A percentile compares a stretch with the other conserved stretches of the same genome.
Conservation (phyloP, 1,284 basidiomycete species). For the Hypsizygus ulmarius region DNA sequence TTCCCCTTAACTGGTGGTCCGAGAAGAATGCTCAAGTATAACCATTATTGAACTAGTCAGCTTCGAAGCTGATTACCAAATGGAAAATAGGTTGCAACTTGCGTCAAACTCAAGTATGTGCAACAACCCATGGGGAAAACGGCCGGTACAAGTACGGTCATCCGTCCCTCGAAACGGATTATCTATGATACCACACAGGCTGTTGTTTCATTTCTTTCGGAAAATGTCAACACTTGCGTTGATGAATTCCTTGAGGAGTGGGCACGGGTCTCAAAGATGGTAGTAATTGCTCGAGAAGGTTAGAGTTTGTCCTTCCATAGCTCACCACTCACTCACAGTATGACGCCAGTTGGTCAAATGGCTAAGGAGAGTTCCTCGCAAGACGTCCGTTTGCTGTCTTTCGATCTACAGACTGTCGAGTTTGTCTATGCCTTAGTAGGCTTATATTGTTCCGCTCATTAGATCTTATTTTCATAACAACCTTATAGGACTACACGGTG, state of each 20-base stretch:
- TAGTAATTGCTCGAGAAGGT: slow-evolving; percentile 88
- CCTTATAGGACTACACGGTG: slow-evolving; percentile 62
- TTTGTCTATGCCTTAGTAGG: slow-evolving; percentile 63
- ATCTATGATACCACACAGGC: slow-evolving; percentile 85
- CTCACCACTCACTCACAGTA: slow-evolving; percentile 7
- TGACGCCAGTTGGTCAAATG: slow-evolving; percentile 71
- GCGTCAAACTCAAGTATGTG: slow-evolving; percentile 84
- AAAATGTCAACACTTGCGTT: slow-evolving; percentile 84
- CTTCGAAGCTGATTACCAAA: slow-evolving; percentile 8
- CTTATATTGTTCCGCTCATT: not conserved
- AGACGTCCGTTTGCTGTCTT: slow-evolving; percentile 77
- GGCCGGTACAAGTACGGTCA: slow-evolving; percentile 58
- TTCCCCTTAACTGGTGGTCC: slow-evolving; percentile 90
- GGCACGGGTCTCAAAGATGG: slow-evolving; percentile 88
- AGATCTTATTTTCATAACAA: not conserved
- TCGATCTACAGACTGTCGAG: slow-evolving; percentile 87
- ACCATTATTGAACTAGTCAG: slow-evolving; percentile 1
- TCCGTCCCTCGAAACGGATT: slow-evolving; percentile 77
- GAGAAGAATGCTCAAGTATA: slow-evolving; percentile 66
- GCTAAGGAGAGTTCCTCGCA: slow-evolving; percentile 65
- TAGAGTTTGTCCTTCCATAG: slow-evolving; percentile 9
- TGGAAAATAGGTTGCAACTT: slow-evolving; percentile 64
- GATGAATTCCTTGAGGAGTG: slow-evolving; percentile 88
- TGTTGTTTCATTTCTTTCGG: slow-evolving; percentile 82
- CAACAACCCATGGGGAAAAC: slow-evolving; percentile 78